Evolutionary conservation across 148 eudicot species (phyloP).

Genomic region (Silene uniflora): DNA sequence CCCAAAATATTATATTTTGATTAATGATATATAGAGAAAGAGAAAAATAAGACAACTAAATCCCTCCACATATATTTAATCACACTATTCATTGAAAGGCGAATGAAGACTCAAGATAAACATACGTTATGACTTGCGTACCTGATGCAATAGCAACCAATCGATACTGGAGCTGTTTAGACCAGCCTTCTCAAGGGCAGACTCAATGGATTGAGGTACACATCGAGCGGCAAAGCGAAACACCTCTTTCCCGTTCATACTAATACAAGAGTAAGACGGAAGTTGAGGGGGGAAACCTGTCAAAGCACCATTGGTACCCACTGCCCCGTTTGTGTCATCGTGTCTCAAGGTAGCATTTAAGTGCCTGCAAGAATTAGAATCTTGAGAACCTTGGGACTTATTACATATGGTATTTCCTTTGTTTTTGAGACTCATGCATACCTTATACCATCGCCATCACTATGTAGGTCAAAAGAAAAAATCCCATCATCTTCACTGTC

Average conservation of each 20-base stretch:
- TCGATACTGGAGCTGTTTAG: constrained; percentile 59
- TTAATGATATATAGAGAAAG: no score
- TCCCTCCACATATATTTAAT: no score
- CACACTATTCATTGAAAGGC: not conserved
- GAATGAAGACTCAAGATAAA: not conserved
- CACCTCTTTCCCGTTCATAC: constrained; percentile 95
- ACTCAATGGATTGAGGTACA: constrained; percentile 76
- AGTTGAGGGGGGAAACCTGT: constrained; percentile 50
- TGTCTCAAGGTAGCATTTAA: constrained; percentile 52
- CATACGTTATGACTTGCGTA: constrained; percentile 15
- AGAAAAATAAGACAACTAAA: no score
- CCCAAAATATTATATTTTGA: not conserved
- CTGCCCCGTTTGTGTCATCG: constrained; percentile 39
- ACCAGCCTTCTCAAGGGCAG: constrained; percentile 73
- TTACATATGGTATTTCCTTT: not conserved
- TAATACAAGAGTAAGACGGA: constrained; percentile 56
- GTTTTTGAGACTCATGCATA: constrained; percentile 24
- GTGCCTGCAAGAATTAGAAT: constrained; percentile 45
- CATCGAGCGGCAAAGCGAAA: constrained; percentile 75
- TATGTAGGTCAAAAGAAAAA: constrained; percentile 86
- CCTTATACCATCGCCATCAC: constrained; percentile 91
- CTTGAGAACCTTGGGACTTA: not conserved
- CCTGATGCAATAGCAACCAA: constrained; percentile 97
- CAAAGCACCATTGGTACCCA: constrained; percentile 52
- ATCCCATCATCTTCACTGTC: constrained; percentile 76